phyloP scores from a whole-genome alignment of 768 basidiomycete genomes.

The Lactifluus hygrophoroides region DNA sequence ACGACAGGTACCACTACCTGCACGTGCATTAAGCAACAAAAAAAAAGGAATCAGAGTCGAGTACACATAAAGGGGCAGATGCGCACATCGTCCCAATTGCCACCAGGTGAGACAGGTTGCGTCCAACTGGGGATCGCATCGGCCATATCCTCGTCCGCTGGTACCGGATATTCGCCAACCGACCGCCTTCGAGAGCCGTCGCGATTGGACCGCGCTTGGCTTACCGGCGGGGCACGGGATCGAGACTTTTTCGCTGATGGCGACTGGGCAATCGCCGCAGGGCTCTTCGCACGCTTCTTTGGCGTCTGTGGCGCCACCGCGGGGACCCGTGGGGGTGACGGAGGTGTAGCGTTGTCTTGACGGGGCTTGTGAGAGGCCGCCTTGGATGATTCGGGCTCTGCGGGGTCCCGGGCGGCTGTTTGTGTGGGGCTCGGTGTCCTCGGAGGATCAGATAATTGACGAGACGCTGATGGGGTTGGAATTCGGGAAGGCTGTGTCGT shows the following conservation, averaged over 20 bases:
- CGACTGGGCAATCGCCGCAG: conserved; percentile 32
- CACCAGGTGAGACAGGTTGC: conserved; percentile 54
- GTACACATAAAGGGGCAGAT: conserved; percentile 14
- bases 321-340: conserved; percentile 8
- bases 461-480: conserved; percentile 25
- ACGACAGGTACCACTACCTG: conserved; percentile 82
- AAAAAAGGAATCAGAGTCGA: background rate
- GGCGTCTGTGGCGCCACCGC: conserved; percentile 19
- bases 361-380: conserved; percentile 12
- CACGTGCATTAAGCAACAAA: background rate
- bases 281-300: conserved; percentile 42
- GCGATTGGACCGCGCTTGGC: conserved; percentile 23
- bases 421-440: conserved; percentile 37
- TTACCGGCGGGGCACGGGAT: conserved; percentile 31
- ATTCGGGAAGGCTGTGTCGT: conserved; percentile 15
- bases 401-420: conserved; percentile 24
- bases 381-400: conserved; percentile 29
- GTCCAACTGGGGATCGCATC: conserved; percentile 82
- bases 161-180: conserved; percentile 60
- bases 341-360: conserved; percentile 15
- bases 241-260: conserved; percentile 32
- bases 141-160: conserved; percentile 47
- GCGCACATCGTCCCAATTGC: conserved; percentile 81
- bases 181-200: conserved; percentile 45
- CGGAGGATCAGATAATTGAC: conserved; percentile 38